Percentiles rank a stretch among this genome's conserved stretches.
Evolutionary conservation across 2,329 filamentous ascomycete genomes (phyloP).

Genomic region (Verticillium nubilum): DNA sequence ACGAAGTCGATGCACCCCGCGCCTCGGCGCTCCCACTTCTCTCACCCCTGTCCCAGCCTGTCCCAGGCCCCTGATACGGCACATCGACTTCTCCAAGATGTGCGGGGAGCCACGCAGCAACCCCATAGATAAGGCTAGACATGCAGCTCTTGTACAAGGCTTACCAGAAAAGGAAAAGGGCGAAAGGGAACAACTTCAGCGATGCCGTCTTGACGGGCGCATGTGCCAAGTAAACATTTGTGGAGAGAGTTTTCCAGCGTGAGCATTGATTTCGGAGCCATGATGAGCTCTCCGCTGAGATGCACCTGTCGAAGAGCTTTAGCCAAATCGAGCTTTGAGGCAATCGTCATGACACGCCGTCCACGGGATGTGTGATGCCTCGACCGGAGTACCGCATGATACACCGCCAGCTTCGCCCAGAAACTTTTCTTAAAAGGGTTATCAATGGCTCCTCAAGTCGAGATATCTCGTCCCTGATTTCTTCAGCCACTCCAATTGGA

Average conservation of each 20-base stretch:
- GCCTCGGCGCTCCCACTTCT: background rate
- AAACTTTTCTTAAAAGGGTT: background rate
- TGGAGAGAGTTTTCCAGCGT: background rate
- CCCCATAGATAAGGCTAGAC: conserved; percentile 1
- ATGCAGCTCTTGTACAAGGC: background rate
- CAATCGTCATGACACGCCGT: background rate
- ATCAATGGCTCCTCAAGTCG: background rate
- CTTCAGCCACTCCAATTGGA: background rate
- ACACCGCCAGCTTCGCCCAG: too few species aligned
- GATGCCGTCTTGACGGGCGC: background rate
- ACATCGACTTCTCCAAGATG: background rate
- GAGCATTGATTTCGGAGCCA: background rate
- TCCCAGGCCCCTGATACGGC: background rate
- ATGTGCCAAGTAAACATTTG: background rate
- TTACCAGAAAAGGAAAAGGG: background rate
- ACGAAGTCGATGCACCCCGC: background rate
- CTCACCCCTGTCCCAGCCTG: background rate
- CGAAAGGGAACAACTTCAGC: too few species aligned
- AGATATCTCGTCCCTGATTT: background rate
- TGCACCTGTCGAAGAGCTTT: background rate
- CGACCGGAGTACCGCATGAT: background rate
- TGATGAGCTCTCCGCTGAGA: background rate
- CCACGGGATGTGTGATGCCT: too few species aligned
- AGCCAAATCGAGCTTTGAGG: background rate
- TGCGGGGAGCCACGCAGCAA: background rate